Evolutionary conservation across 2,329 filamentous ascomycete genomes (phyloP).

Genomic region (Colletotrichum graminicola): DNA sequence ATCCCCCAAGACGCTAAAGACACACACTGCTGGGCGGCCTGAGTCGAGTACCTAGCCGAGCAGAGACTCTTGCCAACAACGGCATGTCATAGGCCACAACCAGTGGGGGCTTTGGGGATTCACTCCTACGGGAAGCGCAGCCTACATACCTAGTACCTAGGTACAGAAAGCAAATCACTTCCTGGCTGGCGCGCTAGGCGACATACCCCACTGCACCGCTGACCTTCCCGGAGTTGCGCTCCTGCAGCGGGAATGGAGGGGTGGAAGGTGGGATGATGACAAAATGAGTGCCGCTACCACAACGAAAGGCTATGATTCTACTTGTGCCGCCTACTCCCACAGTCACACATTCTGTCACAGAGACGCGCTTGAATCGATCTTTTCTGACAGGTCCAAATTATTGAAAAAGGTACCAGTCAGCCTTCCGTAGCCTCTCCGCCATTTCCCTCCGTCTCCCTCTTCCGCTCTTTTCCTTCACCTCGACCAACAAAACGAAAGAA

Average conservation of each 20-base stretch:
- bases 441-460: neutral
- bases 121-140: neutral
- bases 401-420: slow-evolving; percentile 16
- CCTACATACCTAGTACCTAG: no score
- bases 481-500: slow-evolving; percentile 4
- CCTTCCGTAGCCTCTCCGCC: neutral
- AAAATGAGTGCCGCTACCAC: slow-evolving; percentile 3
- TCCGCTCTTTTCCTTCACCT: neutral
- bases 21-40: slow-evolving; percentile 7
- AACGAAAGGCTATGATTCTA: slow-evolving; percentile 19
- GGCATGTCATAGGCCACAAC: slow-evolving; percentile 19
- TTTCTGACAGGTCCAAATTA: neutral
- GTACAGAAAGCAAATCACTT: slow-evolving; percentile 11
- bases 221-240: slow-evolving; percentile 34
- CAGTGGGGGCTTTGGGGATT: slow-evolving; percentile 10
- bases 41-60: slow-evolving; percentile 16
- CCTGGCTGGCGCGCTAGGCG: slow-evolving; percentile 27
- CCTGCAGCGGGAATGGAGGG: slow-evolving; percentile 29
- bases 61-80: slow-evolving; percentile 13
- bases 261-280: slow-evolving; percentile 31
- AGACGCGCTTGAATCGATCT: slow-evolving; percentile 13
- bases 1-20: no score
- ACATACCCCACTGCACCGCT: slow-evolving; percentile 21
- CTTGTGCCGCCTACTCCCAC: slow-evolving; percentile 21
- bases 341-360: slow-evolving; percentile 29